Conservation (phyloP, 305 asterid genomes). For the Lippia alba region DNA sequence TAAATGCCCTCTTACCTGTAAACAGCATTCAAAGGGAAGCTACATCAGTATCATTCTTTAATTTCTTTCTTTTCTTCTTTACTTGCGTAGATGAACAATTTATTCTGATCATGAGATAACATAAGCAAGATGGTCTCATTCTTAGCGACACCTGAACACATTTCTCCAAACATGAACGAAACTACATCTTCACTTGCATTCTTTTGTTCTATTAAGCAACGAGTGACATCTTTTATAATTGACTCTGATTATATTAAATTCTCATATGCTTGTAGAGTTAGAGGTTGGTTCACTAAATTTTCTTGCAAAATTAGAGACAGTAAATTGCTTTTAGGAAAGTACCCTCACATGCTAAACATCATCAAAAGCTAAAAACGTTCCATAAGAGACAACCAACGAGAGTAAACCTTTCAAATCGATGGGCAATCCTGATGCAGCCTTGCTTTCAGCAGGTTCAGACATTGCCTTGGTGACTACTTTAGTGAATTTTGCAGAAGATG, state of each 20-base stretch:
- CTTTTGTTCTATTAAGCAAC: background rate
- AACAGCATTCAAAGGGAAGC: constrained; percentile 35
- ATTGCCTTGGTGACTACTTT: constrained; percentile 60
- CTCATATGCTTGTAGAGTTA: background rate
- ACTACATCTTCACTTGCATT: background rate
- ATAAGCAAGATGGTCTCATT: background rate
- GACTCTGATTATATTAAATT: background rate
- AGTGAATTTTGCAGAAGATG: constrained; percentile 50
- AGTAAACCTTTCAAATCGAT: constrained; percentile 68
- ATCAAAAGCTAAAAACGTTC: background rate
- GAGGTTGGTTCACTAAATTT: background rate
- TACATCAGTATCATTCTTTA: constrained; percentile 5
- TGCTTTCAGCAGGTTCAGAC: constrained; percentile 61
- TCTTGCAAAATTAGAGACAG: background rate
- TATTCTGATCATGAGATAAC: background rate
- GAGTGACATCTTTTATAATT: background rate
- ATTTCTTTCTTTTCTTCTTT: background rate
- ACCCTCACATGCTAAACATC: background rate
- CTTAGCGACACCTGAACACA: background rate
- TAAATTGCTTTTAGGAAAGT: constrained; percentile 3
- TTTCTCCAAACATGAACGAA: constrained; percentile 7
- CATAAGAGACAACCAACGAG: background rate
- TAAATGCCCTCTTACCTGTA: constrained; percentile 83
- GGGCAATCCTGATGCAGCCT: constrained; percentile 62
- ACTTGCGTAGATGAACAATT: background rate